Evolutionary conservation across 2,329 filamentous ascomycete species (phyloP), one percentile per base, ranked within the genome.

Genomic region (Verticillium nonalfalfae): DNA sequence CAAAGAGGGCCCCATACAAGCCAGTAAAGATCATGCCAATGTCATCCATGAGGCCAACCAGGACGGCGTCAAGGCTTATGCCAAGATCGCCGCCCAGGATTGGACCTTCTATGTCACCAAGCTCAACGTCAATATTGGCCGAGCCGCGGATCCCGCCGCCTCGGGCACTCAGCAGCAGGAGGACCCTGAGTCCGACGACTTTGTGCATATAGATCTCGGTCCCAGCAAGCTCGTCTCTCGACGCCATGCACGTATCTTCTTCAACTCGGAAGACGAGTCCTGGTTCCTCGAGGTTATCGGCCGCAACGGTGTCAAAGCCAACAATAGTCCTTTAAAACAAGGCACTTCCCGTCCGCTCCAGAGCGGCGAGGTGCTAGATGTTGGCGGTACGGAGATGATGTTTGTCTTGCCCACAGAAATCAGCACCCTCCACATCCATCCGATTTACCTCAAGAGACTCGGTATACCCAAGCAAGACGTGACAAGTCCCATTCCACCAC

Each of bases 321-420:
- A 99, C 73, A 91, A 91, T 63, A 77, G 78, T 58, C 79, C 84
- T 21, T 77, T 96, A 61, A 90, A 90, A 69, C 82, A 88, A 59
- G 89, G 89, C 13, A 78, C 83, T 45, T 82, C 85, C 39, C 83
- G 86, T 38, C 78, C 85, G 35, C 82, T 99, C 33, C 85, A 86
- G 52, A 97, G 93, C 69, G 95, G 95, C 62, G 89, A 94, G 72
- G 91, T 98, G 54, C 88, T 99, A 62, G 93, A 97, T 71, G 91
- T 98, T 70, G 90, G 90, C 68, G 91, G 91, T 59, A 90, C 95
- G 1, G 94, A 99, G 78, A 99, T 99, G 95, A 94, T 98, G 81
- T 99, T 99, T 75, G 91, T 97, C 57, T 85, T 96, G n/a, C 94
- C 95, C 0, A 86, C 86, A 31, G 88, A 90, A 66, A 81, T 85